phyloP scores from a whole-genome alignment of 2,329 filamentous ascomycete species.

The Scolecobasidium constrictum region DNA sequence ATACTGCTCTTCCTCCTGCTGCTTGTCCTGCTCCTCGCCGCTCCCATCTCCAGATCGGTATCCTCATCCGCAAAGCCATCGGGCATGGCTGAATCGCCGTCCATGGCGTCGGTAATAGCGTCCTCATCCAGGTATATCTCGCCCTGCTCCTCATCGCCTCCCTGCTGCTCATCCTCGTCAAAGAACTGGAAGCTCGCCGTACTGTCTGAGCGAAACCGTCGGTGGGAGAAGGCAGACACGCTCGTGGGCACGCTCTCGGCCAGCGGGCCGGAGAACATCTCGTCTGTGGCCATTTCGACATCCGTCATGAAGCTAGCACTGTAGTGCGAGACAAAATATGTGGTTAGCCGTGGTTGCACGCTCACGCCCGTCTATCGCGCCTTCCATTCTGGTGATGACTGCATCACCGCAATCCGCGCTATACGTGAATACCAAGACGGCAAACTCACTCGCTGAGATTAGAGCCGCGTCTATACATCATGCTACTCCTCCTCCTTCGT shows the following conservation, averaged over 20 bases:
- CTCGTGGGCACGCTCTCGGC: constrained; percentile 95
- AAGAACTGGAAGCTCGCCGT: constrained; percentile 85
- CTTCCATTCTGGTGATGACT: no score
- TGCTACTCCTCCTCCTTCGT: constrained; percentile 19
- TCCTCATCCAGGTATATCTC: constrained; percentile 10
- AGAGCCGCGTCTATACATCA: constrained; percentile 54
- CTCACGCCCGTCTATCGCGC: no score
- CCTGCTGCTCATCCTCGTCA: constrained; percentile 53
- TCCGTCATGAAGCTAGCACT: constrained; percentile 75
- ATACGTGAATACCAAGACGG: not conserved
- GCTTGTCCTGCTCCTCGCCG: constrained; percentile 18
- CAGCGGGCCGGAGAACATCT: constrained; percentile 86
- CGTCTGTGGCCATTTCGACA: constrained; percentile 97
- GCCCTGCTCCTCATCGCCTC: constrained; percentile 21
- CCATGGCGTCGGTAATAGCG: not conserved
- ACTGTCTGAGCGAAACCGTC: constrained; percentile 69
- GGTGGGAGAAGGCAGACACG: constrained; percentile 81
- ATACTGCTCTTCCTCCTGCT: constrained; percentile 21
- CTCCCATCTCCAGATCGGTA: constrained; percentile 17
- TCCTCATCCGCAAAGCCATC: not conserved
- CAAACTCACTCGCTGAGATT: constrained; percentile 53
- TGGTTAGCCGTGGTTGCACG: no score
- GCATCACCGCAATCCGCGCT: no score
- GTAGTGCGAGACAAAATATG: no score
- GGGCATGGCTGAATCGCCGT: not conserved